Base-by-base conservation (phyloP, 1,284 basidiomycete genomes). In the Pseudozyma sp. region DNA sequence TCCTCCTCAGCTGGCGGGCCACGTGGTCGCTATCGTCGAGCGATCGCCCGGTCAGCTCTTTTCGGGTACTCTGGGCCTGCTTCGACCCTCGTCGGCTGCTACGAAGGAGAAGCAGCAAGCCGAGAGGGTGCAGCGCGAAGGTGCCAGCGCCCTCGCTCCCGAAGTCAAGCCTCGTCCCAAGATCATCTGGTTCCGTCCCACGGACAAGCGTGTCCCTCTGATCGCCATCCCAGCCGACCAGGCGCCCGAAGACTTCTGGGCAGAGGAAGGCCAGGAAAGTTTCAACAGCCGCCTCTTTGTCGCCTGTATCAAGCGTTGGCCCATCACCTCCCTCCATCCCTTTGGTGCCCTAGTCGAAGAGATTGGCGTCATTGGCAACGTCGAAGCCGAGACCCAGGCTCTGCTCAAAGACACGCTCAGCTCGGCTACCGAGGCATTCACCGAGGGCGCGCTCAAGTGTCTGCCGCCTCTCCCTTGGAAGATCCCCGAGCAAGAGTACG, bases 181-280 rank as follows among this genome's bases (percentile, higher is more conserved):
- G 88, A 99, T 99, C 79, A 94, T 99, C 55, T 99, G 97, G 97
- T 98, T 99, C 89, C 96, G 98, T 86, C 97, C 97, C 3, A 97
- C 96, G 39, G 95, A 98, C 88, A 99, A 99, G 87, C 92, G 97
- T 71, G 97, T 99, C 6, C 97, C 97, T 53, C 89, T 99, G 46
- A 98, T 99, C 81, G 97, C 97, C 56, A 99, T 99, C 77, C 97
- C 96, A n/a, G 74, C 83, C 13, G 97, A 99, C 83, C 97, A 99
- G 86, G 96, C 97, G 0, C 97, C 97, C 5, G 89, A 88, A 14
- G 96, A 98, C 85, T 99, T 99, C 82, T 91, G 99, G 68, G 93
- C 94, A 84, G 94, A 94, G 84, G 91, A 94, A 7, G 71, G 65
- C 5, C 80, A 79, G 50, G 95, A 97, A 68, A 88, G 89, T 7